Percentiles rank a stretch among this genome's conserved stretches.
Conservation (phyloP, 1,284 basidiomycete genomes). For the Puccinia polysora region DNA sequence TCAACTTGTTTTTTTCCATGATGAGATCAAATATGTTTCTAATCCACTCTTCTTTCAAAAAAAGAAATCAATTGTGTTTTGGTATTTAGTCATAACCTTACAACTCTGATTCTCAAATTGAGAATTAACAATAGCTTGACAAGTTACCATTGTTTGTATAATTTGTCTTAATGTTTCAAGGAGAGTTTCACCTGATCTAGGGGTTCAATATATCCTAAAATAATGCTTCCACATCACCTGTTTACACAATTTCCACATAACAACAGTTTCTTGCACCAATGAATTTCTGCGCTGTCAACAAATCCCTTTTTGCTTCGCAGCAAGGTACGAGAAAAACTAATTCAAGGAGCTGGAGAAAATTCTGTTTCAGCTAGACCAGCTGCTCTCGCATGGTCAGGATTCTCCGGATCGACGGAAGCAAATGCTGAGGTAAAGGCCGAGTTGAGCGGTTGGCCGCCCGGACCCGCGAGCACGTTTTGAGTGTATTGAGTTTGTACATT, state of each 20-base stretch:
- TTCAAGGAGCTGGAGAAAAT: slow-evolving; percentile 13
- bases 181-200: no score
- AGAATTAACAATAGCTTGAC: no score
- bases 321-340: not conserved
- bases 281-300: not conserved
- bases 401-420: slow-evolving; percentile 23
- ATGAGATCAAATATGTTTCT: no score
- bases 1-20: no score
- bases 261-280: slow-evolving; percentile 4
- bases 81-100: no score
- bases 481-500: slow-evolving; percentile 35
- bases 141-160: no score
- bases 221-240: not conserved
- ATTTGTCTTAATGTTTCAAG: no score
- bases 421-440: slow-evolving; percentile 3
- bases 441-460: slow-evolving; percentile 15
- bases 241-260: slow-evolving; percentile 4
- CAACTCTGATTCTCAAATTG: no score
- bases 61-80: no score
- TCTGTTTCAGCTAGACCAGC: not conserved
- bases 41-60: no score
- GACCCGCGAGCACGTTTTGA: slow-evolving; percentile 27
- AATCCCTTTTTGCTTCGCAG: not conserved
- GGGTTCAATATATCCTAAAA: no score
- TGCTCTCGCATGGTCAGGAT: slow-evolving; percentile 12